Conservation (phyloP, 2,329 filamentous ascomycete species). For the Cladosporium sp. region DNA sequence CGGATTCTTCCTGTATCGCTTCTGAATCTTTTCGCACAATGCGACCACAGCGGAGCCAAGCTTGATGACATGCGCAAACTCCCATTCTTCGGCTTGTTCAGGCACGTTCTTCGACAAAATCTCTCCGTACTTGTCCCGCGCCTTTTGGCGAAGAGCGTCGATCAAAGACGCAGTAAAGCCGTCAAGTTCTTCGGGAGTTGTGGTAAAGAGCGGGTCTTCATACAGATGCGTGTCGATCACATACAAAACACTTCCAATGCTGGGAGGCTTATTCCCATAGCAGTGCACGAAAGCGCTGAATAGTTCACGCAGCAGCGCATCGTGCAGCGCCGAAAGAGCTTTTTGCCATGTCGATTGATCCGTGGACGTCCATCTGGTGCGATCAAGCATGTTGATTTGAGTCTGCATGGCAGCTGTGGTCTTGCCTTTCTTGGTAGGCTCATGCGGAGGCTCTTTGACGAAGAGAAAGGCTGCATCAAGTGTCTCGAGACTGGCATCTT, state of each 20-base stretch:
- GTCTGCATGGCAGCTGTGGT: constrained; percentile 47
- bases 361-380: constrained; percentile 51
- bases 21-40: constrained; percentile 83
- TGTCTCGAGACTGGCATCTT: constrained; percentile 77
- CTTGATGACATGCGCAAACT: constrained; percentile 86
- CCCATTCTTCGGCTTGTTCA: constrained; percentile 77
- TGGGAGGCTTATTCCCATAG: constrained; percentile 84
- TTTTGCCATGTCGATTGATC: constrained; percentile 66
- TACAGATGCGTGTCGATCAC: constrained; percentile 81
- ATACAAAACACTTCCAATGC: constrained; percentile 75
- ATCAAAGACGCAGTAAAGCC: constrained; percentile 71
- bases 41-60: constrained; percentile 84
- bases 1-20: constrained; percentile 84
- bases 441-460: constrained; percentile 66
- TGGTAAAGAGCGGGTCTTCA: constrained; percentile 72
- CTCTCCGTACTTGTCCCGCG: constrained; percentile 74
- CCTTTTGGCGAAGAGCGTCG: constrained; percentile 71
- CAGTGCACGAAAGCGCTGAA: constrained; percentile 85
- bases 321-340: constrained; percentile 72
- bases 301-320: constrained; percentile 80
- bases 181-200: constrained; percentile 67
- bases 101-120: constrained; percentile 80
- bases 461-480: constrained; percentile 81
- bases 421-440: constrained; percentile 52
- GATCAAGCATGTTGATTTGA: constrained; percentile 49